Evolutionary conservation across 441 rosid genomes (phyloP), one percentile per base, ranked within the genome.

Genomic region (Gossypium trilobum): DNA sequence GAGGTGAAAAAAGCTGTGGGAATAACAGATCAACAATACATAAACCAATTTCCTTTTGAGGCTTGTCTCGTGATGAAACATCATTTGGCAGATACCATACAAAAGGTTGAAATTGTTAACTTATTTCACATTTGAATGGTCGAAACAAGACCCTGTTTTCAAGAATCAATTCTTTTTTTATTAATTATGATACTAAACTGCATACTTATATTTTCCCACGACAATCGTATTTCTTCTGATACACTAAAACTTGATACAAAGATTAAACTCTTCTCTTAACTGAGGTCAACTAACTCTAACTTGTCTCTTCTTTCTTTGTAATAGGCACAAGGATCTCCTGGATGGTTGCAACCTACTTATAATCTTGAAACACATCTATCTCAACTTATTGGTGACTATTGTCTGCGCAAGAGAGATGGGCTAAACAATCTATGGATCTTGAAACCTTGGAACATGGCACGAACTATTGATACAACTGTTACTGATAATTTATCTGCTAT

Each of bases 381-480:
- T 55, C 89, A 85, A 81, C 86, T 90, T 77, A 89, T 90, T 57
- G 98, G 97, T 22, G 93, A 93, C 82, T 90, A 90, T 77, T 82
- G 31, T 67, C 69, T 75, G 44, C 95, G 92, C 56, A 68, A 87
- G 79, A 86, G 85, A 76, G 88, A 86, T 78, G 83, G 88, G 16
- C 74, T 73, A 56, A 73, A 90, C 84, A 91, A 93, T 75, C 76
- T 93, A 2, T 93, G 97, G 97, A 93, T 93, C 81, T 84, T 91
- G 81, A 93, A 91, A 82, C 98, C 98, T 36, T 93, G 97, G 98
- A 93, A 93, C 78, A 93, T 93, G 98, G 98, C 98, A 16, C 87
- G 98, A 42, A 90, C 98, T 23, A 89, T 93, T 54, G 98, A 93
- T 78, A 91, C 97, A 54, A 87, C 91, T 71, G 91, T 93, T 68